Evolutionary conservation across 2,329 filamentous ascomycete species (phyloP), one percentile per base, ranked within the genome.

Genomic region (Colletotrichum kahawae): DNA sequence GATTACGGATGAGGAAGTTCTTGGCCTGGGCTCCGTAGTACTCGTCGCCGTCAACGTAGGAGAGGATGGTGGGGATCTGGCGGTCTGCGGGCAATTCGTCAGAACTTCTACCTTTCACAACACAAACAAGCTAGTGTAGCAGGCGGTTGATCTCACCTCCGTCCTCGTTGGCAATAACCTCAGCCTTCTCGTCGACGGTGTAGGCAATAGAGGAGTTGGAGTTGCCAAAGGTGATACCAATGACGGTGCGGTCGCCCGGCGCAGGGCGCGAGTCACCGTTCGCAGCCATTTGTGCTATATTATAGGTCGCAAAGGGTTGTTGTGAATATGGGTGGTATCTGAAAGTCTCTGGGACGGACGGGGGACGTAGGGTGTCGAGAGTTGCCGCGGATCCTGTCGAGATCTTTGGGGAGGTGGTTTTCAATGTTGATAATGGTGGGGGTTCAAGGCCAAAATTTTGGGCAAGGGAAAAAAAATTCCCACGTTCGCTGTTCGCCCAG

Each of bases 121-220:
- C 9, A 43, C 6, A 31, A n/a, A 54, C 13, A 24, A 24, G 18
- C 16, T 33, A 60, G 66, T 60, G 86, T 92, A 82, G 84, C 95
- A 48, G 43, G 21, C 2, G 6, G 1, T 33, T 29, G 14, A 24
- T 14, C 76, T 75, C 56, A 77, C 95, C 95, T 90, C 97, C 97
- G 83, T 98, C 97, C 88, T 98, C 97, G 87, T 99, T 98, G 82
- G 97, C 97, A 87, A 99, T 98, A 78, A 99, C 96, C 85, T 98
- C 95, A 78, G 95, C 93, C 89, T 97, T 98, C 86, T 97, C 96
- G 82, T 98, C 96, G 77, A 93, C 91, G 62, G 96, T 98, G 84
- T 93, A 95, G 81, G 96, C 96, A 87, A 99, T 98, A 76, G 95
- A 98, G 88, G 95, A 97, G 92, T 98, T 98, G 77, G 95, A 96